phyloP scores from a whole-genome alignment of 2,329 filamentous ascomycete species.

The Sarocladium oryzae region DNA sequence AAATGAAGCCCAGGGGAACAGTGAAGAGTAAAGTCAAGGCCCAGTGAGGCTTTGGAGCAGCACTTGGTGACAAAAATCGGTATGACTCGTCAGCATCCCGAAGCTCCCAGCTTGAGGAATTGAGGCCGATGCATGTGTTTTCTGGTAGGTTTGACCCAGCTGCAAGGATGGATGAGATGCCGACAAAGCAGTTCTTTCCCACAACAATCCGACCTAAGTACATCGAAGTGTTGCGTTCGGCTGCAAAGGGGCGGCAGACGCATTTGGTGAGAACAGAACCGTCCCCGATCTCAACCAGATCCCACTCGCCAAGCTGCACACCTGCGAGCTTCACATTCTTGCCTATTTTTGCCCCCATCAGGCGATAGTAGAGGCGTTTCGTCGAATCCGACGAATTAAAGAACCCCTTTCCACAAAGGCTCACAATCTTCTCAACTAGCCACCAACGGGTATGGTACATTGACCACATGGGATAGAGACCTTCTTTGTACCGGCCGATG shows the following conservation, averaged over 20 bases:
- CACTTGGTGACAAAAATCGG: conserved; percentile 33
- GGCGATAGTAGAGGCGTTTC: conserved; percentile 38
- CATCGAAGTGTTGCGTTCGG: conserved; percentile 52
- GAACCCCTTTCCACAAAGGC: conserved; percentile 40
- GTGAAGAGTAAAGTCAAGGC: conserved; percentile 34
- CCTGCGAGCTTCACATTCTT: conserved; percentile 40
- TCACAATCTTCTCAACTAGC: conserved; percentile 47
- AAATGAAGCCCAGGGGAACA: conserved; percentile 32
- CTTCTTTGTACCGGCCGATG: conserved; percentile 45
- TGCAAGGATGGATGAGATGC: conserved; percentile 42
- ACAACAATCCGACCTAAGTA: conserved; percentile 46
- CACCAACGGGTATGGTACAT: conserved; percentile 53
- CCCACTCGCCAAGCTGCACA: conserved; percentile 46
- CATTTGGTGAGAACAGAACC: conserved; percentile 40
- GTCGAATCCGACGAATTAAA: conserved; percentile 35
- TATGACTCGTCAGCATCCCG: conserved; percentile 40
- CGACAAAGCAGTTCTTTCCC: conserved; percentile 40
- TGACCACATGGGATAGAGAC: conserved; percentile 54
- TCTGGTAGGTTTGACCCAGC: conserved; percentile 42
- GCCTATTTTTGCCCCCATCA: conserved; percentile 48
- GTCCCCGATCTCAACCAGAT: conserved; percentile 48
- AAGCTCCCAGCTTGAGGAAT: conserved; percentile 51
- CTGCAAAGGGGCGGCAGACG: conserved; percentile 45
- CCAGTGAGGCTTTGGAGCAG: conserved; percentile 38
- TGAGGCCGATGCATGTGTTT: conserved; percentile 46